phyloP scores from a whole-genome alignment of 2,329 filamentous ascomycete genomes.

The Talaromyces sp. region DNA sequence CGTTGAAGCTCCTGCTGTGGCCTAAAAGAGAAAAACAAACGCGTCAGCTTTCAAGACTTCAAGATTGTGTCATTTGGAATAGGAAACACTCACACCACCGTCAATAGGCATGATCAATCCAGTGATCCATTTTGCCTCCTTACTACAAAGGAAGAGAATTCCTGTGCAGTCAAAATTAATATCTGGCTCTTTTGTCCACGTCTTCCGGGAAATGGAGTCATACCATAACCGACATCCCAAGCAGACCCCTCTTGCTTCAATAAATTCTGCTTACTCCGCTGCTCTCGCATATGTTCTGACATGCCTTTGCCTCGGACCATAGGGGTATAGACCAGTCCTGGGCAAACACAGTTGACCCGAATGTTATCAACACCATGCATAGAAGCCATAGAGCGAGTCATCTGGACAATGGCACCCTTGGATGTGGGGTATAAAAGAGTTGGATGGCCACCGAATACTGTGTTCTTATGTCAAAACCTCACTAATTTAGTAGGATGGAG shows the following conservation, averaged over 20 bases:
- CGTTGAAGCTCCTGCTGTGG: no score
- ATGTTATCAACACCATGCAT: conserved; percentile 52
- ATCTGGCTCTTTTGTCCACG: not conserved
- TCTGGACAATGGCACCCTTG: conserved; percentile 49
- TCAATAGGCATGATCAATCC: conserved; percentile 7
- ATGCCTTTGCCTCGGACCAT: conserved; percentile 24
- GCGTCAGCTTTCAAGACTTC: no score
- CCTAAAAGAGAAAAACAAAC: not conserved
- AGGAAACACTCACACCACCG: conserved; percentile 1
- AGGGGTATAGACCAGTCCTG: conserved; percentile 2
- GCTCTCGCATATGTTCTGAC: conserved; percentile 29
- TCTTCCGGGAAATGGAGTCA: not conserved
- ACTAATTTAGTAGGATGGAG: not conserved
- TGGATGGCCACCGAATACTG: conserved; percentile 29
- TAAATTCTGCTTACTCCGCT: conserved; percentile 28
- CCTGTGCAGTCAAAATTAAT: conserved; percentile 5
- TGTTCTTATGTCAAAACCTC: not conserved
- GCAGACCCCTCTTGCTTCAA: conserved; percentile 18
- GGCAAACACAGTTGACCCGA: conserved; percentile 49
- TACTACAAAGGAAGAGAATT: conserved; percentile 16
- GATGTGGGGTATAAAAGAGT: conserved; percentile 36
- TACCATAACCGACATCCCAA: conserved; percentile 10
- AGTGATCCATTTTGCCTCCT: conserved; percentile 9
- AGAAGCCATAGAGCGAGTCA: conserved; percentile 57
- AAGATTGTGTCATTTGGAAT: no score